Evolutionary conservation across 768 basidiomycete genomes (phyloP).

Genomic region (Cystofilobasidium bisporidii): DNA sequence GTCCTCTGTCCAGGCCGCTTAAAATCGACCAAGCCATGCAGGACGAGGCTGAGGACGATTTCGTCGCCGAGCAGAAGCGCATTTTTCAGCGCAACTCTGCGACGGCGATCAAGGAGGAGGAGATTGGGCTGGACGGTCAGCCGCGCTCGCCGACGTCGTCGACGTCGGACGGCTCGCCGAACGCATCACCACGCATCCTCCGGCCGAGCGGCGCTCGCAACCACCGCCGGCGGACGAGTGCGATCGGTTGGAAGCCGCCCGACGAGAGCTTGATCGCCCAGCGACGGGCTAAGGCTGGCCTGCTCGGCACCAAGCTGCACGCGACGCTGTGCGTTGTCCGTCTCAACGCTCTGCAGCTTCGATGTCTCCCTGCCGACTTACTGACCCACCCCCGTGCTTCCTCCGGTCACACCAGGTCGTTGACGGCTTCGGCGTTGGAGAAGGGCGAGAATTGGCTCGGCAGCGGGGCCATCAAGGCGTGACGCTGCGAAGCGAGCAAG

Average conservation of each 20-base stretch:
- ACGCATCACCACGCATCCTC: background rate
- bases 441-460: constrained; percentile 23
- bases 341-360: too few relatives aligned
- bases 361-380: background rate
- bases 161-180: background rate
- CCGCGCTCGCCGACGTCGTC: background rate
- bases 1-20: constrained; percentile 23
- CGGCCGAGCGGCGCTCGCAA: background rate
- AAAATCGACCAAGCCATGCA: constrained; percentile 22
- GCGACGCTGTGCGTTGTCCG: constrained; percentile 15
- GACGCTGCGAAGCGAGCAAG: background rate
- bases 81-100: constrained; percentile 79
- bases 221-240: constrained; percentile 2
- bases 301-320: constrained; percentile 14
- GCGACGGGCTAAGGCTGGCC: constrained; percentile 11
- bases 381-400: too few relatives aligned
- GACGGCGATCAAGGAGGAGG: constrained; percentile 48
- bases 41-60: constrained; percentile 21
- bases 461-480: constrained; percentile 2
- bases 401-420: background rate
- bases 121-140: background rate
- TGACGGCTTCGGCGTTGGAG: constrained; percentile 19
- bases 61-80: constrained; percentile 25
- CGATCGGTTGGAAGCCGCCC: background rate
- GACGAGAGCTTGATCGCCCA: background rate